Evolutionary conservation across 176 grass and related monocot genomes (phyloP).

Genomic region (Oryza officinalis): DNA sequence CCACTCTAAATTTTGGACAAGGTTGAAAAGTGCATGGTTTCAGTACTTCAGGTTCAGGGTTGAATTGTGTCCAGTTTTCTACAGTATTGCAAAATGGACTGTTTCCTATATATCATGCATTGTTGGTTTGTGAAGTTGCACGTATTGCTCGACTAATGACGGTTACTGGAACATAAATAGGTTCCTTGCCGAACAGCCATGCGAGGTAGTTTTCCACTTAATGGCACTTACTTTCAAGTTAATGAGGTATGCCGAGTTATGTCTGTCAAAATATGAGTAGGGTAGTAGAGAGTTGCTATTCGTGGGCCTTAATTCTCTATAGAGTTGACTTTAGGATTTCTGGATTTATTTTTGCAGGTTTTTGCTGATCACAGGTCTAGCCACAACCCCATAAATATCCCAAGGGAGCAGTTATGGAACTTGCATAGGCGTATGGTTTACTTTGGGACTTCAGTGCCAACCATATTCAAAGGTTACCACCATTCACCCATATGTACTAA

Average conservation of each 20-base stretch:
- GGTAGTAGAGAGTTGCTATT: constrained; percentile 21
- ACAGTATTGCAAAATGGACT: not conserved
- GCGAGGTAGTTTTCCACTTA: constrained; percentile 95
- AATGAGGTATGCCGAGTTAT: constrained; percentile 66
- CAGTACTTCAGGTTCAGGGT: not conserved
- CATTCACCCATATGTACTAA: constrained; percentile 24
- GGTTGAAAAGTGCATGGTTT: not conserved
- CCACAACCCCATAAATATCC: constrained; percentile 64
- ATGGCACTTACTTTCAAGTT: constrained; percentile 99
- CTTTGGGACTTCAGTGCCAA: constrained; percentile 82
- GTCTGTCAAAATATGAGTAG: constrained; percentile 8
- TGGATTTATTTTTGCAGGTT: constrained; percentile 61
- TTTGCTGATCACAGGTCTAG: constrained; percentile 90
- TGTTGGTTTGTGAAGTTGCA: constrained; percentile 30
- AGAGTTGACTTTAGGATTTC: constrained; percentile 26
- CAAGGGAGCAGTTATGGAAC: constrained; percentile 72
- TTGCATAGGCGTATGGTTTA: constrained; percentile 78
- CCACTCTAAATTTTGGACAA: not conserved
- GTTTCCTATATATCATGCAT: constrained; percentile 17
- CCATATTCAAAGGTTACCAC: constrained; percentile 77
- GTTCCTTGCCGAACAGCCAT: constrained; percentile 97
- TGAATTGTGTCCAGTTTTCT: not conserved
- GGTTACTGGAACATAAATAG: constrained; percentile 49
- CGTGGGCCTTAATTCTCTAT: constrained; percentile 5
- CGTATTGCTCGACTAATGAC: constrained; percentile 18